A percentile compares a stretch with the other conserved stretches of the same genome.
phyloP scores from a whole-genome alignment of 495 filamentous ascomycete genomes.

The Penicillium pulvis region DNA sequence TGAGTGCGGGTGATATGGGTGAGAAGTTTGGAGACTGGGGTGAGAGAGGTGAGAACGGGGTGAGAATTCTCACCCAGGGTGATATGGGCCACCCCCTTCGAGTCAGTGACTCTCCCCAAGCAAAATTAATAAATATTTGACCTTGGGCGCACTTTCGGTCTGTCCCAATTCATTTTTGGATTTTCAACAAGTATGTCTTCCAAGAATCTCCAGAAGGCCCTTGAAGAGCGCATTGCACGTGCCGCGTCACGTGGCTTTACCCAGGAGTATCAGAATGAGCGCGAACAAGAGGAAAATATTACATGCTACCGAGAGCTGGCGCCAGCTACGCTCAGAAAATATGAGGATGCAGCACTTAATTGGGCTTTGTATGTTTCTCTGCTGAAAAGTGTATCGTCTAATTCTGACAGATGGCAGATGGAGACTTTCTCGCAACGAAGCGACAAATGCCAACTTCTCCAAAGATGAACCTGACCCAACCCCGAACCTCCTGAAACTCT shows the following conservation, averaged over 20 bases:
- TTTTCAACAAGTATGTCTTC: slow-evolving; percentile 7
- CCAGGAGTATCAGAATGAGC: slow-evolving; percentile 18
- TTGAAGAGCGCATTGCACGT: slow-evolving; percentile 18
- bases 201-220: slow-evolving; percentile 9
- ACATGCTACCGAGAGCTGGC: slow-evolving; percentile 18
- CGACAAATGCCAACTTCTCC: slow-evolving; percentile 5
- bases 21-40: background rate
- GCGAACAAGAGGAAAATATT: slow-evolving; percentile 20
- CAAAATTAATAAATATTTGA: background rate
- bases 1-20: background rate
- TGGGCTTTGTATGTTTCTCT: slow-evolving; percentile 18
- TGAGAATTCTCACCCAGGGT: background rate
- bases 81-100: background rate
- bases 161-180: background rate
- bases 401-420: slow-evolving; percentile 10
- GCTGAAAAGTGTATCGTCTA: background rate
- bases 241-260: slow-evolving; percentile 27
- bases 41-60: slow-evolving; percentile 3
- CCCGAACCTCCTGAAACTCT: slow-evolving; percentile 13
- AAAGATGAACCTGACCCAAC: slow-evolving; percentile 14
- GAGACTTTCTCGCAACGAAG: slow-evolving; percentile 18
- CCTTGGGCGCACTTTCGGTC: background rate
- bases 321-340: slow-evolving; percentile 24
- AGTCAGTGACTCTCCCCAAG: background rate
- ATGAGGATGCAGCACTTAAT: slow-evolving; percentile 14